Evolutionary conservation across 1,139 yeast species (phyloP).

Genomic region (Scheffersomyces segobiensis): DNA sequence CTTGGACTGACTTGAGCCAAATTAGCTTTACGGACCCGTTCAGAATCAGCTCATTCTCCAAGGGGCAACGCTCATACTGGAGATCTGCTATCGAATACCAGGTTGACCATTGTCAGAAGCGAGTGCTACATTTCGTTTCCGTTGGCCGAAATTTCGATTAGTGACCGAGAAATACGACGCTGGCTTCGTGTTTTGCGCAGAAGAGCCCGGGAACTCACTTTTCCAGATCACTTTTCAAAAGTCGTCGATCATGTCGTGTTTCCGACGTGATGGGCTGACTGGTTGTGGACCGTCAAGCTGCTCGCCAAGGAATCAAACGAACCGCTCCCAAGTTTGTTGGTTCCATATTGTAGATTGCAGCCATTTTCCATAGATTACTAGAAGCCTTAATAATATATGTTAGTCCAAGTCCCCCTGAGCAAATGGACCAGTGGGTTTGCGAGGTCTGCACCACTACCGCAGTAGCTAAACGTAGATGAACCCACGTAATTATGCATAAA

Average conservation of each 20-base stretch:
- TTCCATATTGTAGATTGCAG: background rate
- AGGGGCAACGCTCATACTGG: background rate
- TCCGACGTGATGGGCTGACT: background rate
- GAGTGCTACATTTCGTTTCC: background rate
- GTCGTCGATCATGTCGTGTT: background rate
- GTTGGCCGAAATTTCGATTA: background rate
- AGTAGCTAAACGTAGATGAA: background rate
- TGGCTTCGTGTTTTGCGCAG: background rate
- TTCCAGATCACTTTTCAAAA: background rate
- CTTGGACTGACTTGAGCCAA: background rate
- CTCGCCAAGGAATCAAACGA: background rate
- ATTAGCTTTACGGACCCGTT: background rate
- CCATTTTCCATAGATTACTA: background rate
- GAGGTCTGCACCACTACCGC: background rate
- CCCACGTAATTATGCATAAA: background rate
- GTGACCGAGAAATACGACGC: background rate
- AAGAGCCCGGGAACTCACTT: background rate
- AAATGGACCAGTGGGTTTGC: background rate
- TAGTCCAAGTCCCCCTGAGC: background rate
- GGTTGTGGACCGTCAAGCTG: background rate
- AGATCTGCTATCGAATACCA: background rate
- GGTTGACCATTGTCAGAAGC: background rate
- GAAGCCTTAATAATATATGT: background rate
- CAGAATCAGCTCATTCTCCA: background rate
- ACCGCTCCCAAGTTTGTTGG: background rate